A percentile compares a stretch with the other conserved stretches of the same genome.
phyloP scores from a whole-genome alignment of 192 early-diverging fungal genomes.

The Thamnidium elegans region DNA sequence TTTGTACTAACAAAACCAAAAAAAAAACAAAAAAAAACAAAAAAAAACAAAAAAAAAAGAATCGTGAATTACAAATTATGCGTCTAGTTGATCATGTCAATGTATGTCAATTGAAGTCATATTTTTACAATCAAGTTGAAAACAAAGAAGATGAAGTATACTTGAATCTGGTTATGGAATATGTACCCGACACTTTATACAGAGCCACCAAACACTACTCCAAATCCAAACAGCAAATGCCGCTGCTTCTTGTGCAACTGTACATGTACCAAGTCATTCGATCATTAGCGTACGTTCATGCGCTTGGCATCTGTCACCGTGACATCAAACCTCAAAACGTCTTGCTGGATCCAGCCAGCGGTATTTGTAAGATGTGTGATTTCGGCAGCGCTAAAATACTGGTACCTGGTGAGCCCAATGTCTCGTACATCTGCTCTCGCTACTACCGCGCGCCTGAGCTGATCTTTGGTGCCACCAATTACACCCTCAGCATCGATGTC shows the following conservation, averaged over 20 bases:
- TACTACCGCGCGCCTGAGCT: slow-evolving; percentile 97
- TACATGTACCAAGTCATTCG: slow-evolving; percentile 99
- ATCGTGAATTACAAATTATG: slow-evolving; percentile 94
- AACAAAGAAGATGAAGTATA: slow-evolving; percentile 90
- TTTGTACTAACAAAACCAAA: too few species aligned
- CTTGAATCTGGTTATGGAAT: slow-evolving; percentile 94
- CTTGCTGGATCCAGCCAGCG: slow-evolving; percentile 83
- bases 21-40: neutral
- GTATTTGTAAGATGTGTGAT: slow-evolving; percentile 95
- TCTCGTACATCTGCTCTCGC: slow-evolving; percentile 96
- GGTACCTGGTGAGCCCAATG: slow-evolving; percentile 94
- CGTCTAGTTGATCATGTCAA: slow-evolving; percentile 91
- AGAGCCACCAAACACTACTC: slow-evolving; percentile 86
- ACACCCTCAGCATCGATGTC: slow-evolving; percentile 85
- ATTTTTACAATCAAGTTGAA: slow-evolving; percentile 95
- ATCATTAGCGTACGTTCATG: slow-evolving; percentile 96
- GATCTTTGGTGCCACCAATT: slow-evolving; percentile 94
- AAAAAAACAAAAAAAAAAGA: slow-evolving; percentile 50
- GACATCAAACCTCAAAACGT: slow-evolving; percentile 99
- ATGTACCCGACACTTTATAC: slow-evolving; percentile 93
- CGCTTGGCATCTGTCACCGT: slow-evolving; percentile 95
- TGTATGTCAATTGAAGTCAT: slow-evolving; percentile 85
- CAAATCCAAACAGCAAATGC: slow-evolving; percentile 91
- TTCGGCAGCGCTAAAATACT: slow-evolving; percentile 99
- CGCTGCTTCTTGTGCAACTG: slow-evolving; percentile 87